Percentiles rank a stretch among this genome's conserved stretches.
phyloP scores from a whole-genome alignment of 2,329 filamentous ascomycete genomes.

The Fusarium sulawesiense region DNA sequence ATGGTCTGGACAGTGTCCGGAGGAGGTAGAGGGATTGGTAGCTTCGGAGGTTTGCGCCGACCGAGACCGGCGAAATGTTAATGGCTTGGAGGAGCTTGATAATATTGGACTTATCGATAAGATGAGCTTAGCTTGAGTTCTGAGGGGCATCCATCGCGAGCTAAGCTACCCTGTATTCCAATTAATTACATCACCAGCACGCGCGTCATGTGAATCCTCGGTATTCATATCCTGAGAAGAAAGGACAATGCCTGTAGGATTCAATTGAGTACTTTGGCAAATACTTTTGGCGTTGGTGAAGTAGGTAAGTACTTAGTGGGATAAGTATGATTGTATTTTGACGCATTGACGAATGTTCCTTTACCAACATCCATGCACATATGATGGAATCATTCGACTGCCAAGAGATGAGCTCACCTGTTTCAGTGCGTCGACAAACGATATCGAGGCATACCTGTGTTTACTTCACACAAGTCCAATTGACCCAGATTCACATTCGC shows the following conservation, averaged over 20 bases:
- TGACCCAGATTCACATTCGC: not conserved
- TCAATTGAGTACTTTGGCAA: not conserved
- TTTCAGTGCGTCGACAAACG: not conserved
- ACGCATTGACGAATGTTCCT: not conserved
- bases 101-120: constrained; percentile 44
- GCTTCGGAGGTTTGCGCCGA: constrained; percentile 33
- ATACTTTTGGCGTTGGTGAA: not conserved
- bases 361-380: not conserved
- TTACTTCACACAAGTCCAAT: not conserved
- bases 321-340: not conserved
- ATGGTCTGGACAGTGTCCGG: constrained; percentile 18
- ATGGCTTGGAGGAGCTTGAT: constrained; percentile 19
- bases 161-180: constrained; percentile 29
- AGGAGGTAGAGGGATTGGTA: constrained; percentile 9
- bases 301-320: not conserved
- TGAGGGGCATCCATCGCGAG: not conserved
- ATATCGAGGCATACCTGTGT: not conserved
- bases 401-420: not conserved
- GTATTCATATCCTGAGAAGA: not conserved
- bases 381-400: not conserved
- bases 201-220: not conserved
- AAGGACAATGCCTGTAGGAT: not conserved
- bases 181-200: not conserved
- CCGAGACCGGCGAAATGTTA: constrained; percentile 45
- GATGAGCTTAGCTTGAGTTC: not conserved